These are phyloP conservation scores for Aspergillus candidus DNA, from an alignment of 2,329 filamentous ascomycete species.

Conservation along the genomic window DNA sequence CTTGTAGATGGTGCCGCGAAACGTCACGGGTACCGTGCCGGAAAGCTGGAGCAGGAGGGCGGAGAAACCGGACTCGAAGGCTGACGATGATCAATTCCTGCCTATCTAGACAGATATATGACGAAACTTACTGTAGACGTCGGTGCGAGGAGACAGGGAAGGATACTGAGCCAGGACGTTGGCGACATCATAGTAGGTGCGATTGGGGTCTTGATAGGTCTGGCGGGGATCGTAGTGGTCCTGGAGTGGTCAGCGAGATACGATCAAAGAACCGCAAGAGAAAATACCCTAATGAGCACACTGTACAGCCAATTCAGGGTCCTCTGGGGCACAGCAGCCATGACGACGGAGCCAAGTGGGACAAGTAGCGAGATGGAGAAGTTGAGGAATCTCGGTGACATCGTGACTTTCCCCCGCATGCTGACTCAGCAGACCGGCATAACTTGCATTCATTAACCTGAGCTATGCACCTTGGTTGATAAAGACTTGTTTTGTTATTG, in stretches of 20 bases:
- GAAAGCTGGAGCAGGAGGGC: constrained; percentile 79
- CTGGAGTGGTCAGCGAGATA: constrained; percentile 16
- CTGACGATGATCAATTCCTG: constrained; percentile 40
- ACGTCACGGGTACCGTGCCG: constrained; percentile 85
- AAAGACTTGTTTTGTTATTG: too few relatives aligned
- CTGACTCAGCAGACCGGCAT: too few relatives aligned
- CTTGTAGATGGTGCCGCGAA: constrained; percentile 80
- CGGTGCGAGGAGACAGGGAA: constrained; percentile 76
- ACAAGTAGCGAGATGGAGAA: constrained; percentile 5
- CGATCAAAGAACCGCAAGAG: constrained; percentile 2
- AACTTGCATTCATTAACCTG: too few relatives aligned
- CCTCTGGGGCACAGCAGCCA: constrained; percentile 73
- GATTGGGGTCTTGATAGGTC: constrained; percentile 91
- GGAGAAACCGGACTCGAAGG: constrained; percentile 80
- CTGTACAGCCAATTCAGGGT: constrained; percentile 94
- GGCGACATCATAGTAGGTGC: constrained; percentile 86
- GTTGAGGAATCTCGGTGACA: constrained; percentile 6
- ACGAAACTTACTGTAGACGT: constrained; percentile 75
- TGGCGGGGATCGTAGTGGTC: constrained; percentile 44
- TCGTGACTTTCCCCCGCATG: constrained; percentile 13
- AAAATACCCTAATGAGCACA: constrained; percentile 66
- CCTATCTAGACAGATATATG: too few relatives aligned
- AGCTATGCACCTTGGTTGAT: too few relatives aligned
- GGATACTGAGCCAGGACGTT: constrained; percentile 73
- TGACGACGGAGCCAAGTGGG: constrained; percentile 21